Evolutionary conservation across 2,329 filamentous ascomycete species (phyloP).

Genomic region (Clonostachys chloroleuca): DNA sequence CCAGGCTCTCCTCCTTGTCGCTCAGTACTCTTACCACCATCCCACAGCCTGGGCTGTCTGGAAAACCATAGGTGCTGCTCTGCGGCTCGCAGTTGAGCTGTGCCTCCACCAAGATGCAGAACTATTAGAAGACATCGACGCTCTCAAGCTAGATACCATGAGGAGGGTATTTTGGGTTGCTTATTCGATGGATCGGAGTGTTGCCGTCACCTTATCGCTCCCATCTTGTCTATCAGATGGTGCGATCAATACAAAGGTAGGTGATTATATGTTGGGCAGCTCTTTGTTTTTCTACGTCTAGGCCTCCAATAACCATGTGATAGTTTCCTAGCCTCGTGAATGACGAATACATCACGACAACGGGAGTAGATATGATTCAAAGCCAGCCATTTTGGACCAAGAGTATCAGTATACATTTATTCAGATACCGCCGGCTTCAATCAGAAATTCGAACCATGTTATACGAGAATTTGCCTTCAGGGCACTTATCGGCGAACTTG

Average conservation of each 20-base stretch:
- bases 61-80: not conserved
- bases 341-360: not conserved
- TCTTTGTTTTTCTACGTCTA: too few species aligned
- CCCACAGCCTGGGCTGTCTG: not conserved
- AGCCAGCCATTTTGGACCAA: not conserved
- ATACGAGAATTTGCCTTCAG: not conserved
- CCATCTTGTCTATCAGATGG: not conserved
- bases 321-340: not conserved
- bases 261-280: not conserved
- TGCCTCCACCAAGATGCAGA: not conserved
- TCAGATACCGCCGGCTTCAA: not conserved
- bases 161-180: not conserved
- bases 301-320: not conserved
- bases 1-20: not conserved
- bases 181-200: not conserved
- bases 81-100: not conserved
- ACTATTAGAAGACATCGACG: not conserved
- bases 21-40: not conserved
- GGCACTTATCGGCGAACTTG: not conserved
- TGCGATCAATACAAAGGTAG: not conserved
- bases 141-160: constrained; percentile 1
- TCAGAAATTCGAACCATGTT: not conserved
- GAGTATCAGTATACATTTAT: not conserved
- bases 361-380: not conserved
- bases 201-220: not conserved